Base-by-base conservation (phyloP, 2,329 filamentous ascomycete genomes). In the Xylaria digitata region DNA sequence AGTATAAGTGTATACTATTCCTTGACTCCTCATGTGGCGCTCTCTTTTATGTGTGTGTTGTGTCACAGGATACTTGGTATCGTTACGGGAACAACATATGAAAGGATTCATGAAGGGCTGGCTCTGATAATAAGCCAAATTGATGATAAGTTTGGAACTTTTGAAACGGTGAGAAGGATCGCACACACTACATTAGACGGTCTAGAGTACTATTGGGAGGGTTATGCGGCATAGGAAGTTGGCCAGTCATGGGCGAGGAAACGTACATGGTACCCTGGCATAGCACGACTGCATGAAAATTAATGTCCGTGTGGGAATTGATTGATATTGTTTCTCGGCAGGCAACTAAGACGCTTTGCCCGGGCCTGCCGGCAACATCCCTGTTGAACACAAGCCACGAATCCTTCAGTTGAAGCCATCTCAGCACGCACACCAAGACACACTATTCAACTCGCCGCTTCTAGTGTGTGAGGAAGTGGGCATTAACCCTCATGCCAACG, bases 331-430 rank as follows among this genome's bases (percentile, higher is more conserved):
- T 37, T 59, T 57, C 56, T 53, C 65, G 65, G 65, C 65, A 64
- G 65, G 65, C 65, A 67, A 53, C 9, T 30, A 26, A 13, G 34
- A 45, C 55, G 40, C 49, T 67, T 15, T 43, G 46, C 4, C 42
- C 21, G 55, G 53, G 55, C 60, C 49, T 43, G 37, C 60, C 55
- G 65, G 65, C 50, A 63, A 56, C 9, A 21, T 17, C 65, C 61
- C 52, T 64, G 61, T 43, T 43, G 26, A 13, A 2, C 21, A 26
- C 56, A 56, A 64, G 65, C 65, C 61, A 64, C 65, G 37, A 65
- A 55, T 60, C 50, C 61, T 64, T 56, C 43, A 9, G 21, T 37
- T 40, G 3, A 3, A 17, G 13, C 34, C 6, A 46, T 56, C 21
- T 43, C 49, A 53, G 8, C 5, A 65, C 34, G 6, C 34, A 40